Conservation (phyloP, 306 rosid genomes). For the Dicorynia guianensis region DNA sequence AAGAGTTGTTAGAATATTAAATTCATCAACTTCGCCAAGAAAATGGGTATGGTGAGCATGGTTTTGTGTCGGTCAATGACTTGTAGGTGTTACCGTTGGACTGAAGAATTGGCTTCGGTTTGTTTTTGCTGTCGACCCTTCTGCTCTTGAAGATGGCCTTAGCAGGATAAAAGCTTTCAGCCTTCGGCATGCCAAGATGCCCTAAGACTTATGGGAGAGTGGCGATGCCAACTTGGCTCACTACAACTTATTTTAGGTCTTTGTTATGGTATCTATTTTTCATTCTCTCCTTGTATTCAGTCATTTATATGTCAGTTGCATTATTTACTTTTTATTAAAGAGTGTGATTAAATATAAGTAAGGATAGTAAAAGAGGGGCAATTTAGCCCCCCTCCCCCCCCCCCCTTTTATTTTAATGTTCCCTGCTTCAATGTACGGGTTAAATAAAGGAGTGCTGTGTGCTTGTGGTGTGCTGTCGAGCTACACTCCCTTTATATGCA, state of each 20-base stretch:
- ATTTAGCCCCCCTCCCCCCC: too few species aligned
- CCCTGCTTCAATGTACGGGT: too few species aligned
- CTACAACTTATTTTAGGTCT: neutral
- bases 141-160: slow-evolving; percentile 57
- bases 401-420: too few species aligned
- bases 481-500: neutral
- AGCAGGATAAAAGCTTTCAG: slow-evolving; percentile 63
- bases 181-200: slow-evolving; percentile 49
- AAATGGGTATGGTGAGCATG: neutral
- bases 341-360: too few species aligned
- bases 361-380: too few species aligned
- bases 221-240: neutral
- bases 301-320: too few species aligned
- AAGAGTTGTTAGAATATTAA: slow-evolving; percentile 32
- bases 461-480: neutral
- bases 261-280: too few species aligned
- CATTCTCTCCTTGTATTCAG: too few species aligned
- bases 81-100: slow-evolving; percentile 68
- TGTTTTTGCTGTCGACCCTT: slow-evolving; percentile 49
- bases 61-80: slow-evolving; percentile 29
- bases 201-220: neutral
- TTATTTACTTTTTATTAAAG: too few species aligned
- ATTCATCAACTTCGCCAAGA: neutral
- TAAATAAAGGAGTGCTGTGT: neutral
- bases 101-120: slow-evolving; percentile 67